Percentiles rank a stretch among this genome's conserved stretches.
Conservation (phyloP, 1,284 basidiomycete species). For the Trametes pubescens region DNA sequence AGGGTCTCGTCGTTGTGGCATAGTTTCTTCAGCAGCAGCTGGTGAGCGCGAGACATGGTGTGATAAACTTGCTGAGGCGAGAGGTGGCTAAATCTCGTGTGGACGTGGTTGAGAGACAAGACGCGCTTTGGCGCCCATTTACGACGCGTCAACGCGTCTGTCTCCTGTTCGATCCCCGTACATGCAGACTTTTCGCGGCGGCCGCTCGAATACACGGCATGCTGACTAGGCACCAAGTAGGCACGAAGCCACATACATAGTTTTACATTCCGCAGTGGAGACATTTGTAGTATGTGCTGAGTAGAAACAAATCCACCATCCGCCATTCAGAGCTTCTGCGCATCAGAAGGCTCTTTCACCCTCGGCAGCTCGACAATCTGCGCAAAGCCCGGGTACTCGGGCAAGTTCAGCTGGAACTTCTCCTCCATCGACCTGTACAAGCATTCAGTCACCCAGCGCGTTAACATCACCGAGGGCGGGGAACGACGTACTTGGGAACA, state of each 20-base stretch:
- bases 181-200: background rate
- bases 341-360: conserved; percentile 25
- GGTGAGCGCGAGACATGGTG: conserved; percentile 32
- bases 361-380: conserved; percentile 80
- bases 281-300: too few relatives aligned
- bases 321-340: conserved; percentile 40
- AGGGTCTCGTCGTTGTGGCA: conserved; percentile 38
- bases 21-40: conserved; percentile 23
- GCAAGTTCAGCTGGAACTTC: conserved; percentile 81
- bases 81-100: background rate
- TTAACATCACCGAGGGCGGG: background rate
- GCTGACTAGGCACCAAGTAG: too few relatives aligned
- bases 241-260: too few relatives aligned
- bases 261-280: background rate
- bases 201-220: too few relatives aligned
- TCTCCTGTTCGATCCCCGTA: conserved; percentile 4
- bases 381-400: conserved; percentile 76
- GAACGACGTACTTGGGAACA: conserved; percentile 73
- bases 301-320: too few relatives aligned
- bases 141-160: conserved; percentile 5
- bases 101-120: conserved; percentile 24
- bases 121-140: conserved; percentile 9
- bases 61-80: too few relatives aligned
- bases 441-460: background rate
- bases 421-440: conserved; percentile 63